Conservation (phyloP, 352 stramenopile genomes). For the Pythium biforme region DNA sequence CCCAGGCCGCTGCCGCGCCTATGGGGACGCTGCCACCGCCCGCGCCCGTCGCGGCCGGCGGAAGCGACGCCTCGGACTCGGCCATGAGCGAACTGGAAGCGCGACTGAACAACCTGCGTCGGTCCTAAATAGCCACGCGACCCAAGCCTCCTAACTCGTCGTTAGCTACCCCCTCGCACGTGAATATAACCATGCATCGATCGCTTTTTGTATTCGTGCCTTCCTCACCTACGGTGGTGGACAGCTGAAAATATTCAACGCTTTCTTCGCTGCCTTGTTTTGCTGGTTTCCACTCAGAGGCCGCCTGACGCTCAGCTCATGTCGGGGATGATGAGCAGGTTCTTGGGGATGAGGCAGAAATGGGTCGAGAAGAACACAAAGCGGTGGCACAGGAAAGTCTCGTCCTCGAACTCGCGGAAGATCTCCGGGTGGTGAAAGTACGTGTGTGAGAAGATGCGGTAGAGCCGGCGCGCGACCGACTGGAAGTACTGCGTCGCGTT, state of each 20-base stretch:
- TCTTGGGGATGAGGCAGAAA: slow-evolving; percentile 82
- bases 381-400: slow-evolving; percentile 76
- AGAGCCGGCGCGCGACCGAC: slow-evolving; percentile 73
- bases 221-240: too few relatives aligned
- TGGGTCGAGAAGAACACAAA: slow-evolving; percentile 82
- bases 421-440: slow-evolving; percentile 80
- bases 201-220: too few relatives aligned
- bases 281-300: too few relatives aligned
- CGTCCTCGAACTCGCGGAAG: slow-evolving; percentile 72
- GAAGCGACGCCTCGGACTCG: slow-evolving; percentile 39
- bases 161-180: too few relatives aligned
- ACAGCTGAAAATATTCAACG: too few relatives aligned
- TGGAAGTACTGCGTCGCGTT: slow-evolving; percentile 87
- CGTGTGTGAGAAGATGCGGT: slow-evolving; percentile 86
- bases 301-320: slow-evolving; percentile 28
- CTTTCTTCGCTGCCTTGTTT: too few relatives aligned
- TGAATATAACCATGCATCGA: not conserved
- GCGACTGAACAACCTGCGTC: slow-evolving; percentile 95
- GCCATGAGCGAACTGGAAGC: slow-evolving; percentile 96
- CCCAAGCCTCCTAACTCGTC: not conserved
- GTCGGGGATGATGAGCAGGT: slow-evolving; percentile 80
- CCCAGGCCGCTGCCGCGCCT: slow-evolving; percentile 58
- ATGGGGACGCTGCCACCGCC: slow-evolving; percentile 37
- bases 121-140: slow-evolving; percentile 42
- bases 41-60: slow-evolving; percentile 55